Percentiles rank a stretch among this genome's conserved stretches.
These are phyloP conservation scores for Cylindrotheca closterium DNA, from an alignment of 108 stramenopile genomes.

Conservation along the genomic window DNA sequence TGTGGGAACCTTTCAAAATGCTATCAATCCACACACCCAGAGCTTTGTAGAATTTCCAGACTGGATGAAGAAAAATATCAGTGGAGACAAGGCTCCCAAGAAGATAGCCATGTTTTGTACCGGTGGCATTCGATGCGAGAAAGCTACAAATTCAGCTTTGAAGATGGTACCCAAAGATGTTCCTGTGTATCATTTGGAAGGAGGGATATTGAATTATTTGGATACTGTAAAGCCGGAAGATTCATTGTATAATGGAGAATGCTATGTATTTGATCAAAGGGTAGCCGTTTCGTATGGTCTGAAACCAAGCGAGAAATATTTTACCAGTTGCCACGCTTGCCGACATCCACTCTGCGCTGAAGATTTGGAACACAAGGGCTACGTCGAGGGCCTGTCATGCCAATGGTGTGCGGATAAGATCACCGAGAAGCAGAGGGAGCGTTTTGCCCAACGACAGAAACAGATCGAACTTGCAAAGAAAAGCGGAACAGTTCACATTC, in stretches of 20 bases:
- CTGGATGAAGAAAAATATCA: constrained; percentile 49
- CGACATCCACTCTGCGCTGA: constrained; percentile 56
- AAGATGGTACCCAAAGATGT: constrained; percentile 36
- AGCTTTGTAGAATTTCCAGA: constrained; percentile 74
- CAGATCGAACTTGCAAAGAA: constrained; percentile 36
- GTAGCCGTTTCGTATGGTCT: constrained; percentile 73
- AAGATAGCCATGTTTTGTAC: constrained; percentile 94
- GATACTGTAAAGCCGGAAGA: constrained; percentile 47
- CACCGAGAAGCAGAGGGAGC: constrained; percentile 35
- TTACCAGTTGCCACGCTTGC: constrained; percentile 67
- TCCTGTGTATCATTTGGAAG: constrained; percentile 85
- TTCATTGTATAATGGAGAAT: constrained; percentile 74
- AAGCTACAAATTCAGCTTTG: constrained; percentile 69
- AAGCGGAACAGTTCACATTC: constrained; percentile 8
- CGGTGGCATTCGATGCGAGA: constrained; percentile 96
- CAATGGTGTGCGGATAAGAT: constrained; percentile 31
- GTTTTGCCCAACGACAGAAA: constrained; percentile 34
- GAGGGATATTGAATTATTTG: constrained; percentile 85
- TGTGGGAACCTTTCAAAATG: constrained; percentile 79
- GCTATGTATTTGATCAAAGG: constrained; percentile 87
- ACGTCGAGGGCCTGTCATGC: constrained; percentile 48
- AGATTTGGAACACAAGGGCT: constrained; percentile 36
- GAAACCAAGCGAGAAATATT: constrained; percentile 47
- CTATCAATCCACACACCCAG: constrained; percentile 67
- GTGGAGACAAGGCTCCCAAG: constrained; percentile 20